Conservation (phyloP, 768 basidiomycete genomes). For the Boletus sensibilis region DNA sequence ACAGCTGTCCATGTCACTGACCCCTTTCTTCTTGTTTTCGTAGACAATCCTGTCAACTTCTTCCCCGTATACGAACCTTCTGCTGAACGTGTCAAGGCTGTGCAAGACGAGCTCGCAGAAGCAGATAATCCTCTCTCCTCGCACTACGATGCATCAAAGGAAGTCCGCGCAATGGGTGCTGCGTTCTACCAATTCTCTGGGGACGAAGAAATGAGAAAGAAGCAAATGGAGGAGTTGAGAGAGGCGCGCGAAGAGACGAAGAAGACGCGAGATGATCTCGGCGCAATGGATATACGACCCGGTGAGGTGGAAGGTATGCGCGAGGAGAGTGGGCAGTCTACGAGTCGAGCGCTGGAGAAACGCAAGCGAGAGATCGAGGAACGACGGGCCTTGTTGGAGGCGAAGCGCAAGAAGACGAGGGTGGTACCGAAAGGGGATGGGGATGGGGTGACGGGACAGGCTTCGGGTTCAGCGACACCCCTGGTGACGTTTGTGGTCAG, state of each 20-base stretch:
- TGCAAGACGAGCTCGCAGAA: constrained; percentile 68
- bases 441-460: neutral
- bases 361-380: constrained; percentile 74
- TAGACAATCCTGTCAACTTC: constrained; percentile 79
- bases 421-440: constrained; percentile 8
- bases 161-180: constrained; percentile 87
- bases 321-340: constrained; percentile 31
- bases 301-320: constrained; percentile 82
- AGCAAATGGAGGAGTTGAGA: constrained; percentile 83
- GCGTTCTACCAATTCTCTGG: constrained; percentile 89
- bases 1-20: neutral
- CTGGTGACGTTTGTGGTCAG: constrained; percentile 14
- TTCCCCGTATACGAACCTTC: constrained; percentile 90
- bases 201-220: constrained; percentile 74
- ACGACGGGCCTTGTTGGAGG: constrained; percentile 55
- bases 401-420: constrained; percentile 60
- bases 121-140: constrained; percentile 62
- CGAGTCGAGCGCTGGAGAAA: constrained; percentile 61
- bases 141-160: constrained; percentile 81
- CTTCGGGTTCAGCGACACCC: neutral
- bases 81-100: constrained; percentile 72
- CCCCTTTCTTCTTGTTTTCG: neutral
- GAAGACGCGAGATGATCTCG: constrained; percentile 53
- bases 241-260: constrained; percentile 70
- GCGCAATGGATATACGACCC: constrained; percentile 57